A percentile compares a stretch with the other conserved stretches of the same genome.
These are phyloP conservation scores for Oidiodendron maius DNA, from an alignment of 495 filamentous ascomycete genomes.

Conservation along the genomic window DNA sequence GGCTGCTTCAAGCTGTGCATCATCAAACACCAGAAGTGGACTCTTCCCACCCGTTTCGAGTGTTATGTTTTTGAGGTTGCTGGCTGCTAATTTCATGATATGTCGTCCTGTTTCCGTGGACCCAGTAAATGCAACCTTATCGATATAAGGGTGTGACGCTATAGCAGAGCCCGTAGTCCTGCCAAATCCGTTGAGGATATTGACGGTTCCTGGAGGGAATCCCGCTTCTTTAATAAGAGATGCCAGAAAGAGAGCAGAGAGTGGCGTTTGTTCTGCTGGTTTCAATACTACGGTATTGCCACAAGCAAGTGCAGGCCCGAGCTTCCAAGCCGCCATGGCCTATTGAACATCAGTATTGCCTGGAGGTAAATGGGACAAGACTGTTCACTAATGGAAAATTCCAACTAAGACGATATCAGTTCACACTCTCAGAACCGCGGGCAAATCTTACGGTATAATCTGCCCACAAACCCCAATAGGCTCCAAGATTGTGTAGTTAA, in stretches of 20 bases:
- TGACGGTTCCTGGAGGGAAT: slow-evolving; percentile 89
- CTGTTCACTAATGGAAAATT: slow-evolving; percentile 85
- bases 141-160: slow-evolving; percentile 69
- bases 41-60: slow-evolving; percentile 93
- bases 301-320: slow-evolving; percentile 82
- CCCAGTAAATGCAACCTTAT: slow-evolving; percentile 94
- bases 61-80: slow-evolving; percentile 90
- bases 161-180: slow-evolving; percentile 74
- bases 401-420: slow-evolving; percentile 45
- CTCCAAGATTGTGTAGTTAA: slow-evolving; percentile 85
- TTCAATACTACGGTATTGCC: slow-evolving; percentile 89
- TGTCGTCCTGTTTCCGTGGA: slow-evolving; percentile 80
- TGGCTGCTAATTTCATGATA: slow-evolving; percentile 87
- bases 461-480: slow-evolving; percentile 88
- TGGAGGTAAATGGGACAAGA: no score
- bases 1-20: slow-evolving; percentile 87
- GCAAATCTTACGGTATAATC: slow-evolving; percentile 59
- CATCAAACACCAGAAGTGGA: slow-evolving; percentile 79
- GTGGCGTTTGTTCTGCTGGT: slow-evolving; percentile 86
- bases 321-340: slow-evolving; percentile 90
- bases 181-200: slow-evolving; percentile 84
- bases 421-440: neutral
- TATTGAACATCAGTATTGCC: neutral
- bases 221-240: slow-evolving; percentile 82
- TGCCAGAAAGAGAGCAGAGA: slow-evolving; percentile 82